Evolutionary conservation across 2,329 filamentous ascomycete genomes (phyloP).

Genomic region (Rachicladosporium sp.): DNA sequence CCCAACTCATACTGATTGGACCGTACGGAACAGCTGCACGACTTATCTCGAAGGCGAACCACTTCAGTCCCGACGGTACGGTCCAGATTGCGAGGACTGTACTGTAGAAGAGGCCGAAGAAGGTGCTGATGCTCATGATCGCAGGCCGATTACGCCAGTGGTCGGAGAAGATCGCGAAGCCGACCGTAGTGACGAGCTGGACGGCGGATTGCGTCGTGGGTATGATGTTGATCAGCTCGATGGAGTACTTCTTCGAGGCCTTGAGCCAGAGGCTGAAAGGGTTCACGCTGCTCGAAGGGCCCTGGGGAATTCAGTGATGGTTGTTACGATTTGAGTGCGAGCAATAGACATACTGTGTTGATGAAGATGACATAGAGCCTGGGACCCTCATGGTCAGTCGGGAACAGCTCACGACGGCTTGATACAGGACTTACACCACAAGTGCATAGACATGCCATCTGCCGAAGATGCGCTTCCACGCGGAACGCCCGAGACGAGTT

Average conservation of each 20-base stretch:
- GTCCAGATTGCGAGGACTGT: slow-evolving; percentile 37
- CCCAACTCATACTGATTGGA: slow-evolving; percentile 28
- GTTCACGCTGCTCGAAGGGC: neutral
- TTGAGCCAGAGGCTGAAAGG: slow-evolving; percentile 27
- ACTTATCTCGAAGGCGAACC: slow-evolving; percentile 21
- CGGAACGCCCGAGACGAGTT: neutral
- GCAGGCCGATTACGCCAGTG: slow-evolving; percentile 46
- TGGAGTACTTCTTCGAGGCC: slow-evolving; percentile 29
- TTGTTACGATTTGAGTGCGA: neutral
- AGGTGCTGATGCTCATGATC: slow-evolving; percentile 43
- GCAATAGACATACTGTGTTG: slow-evolving; percentile 27
- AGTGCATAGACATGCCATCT: slow-evolving; percentile 55
- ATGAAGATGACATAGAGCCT: slow-evolving; percentile 50
- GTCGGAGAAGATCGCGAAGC: slow-evolving; percentile 56
- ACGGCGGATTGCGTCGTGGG: slow-evolving; percentile 40
- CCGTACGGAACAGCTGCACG: slow-evolving; percentile 20
- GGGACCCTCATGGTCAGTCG: too few relatives aligned
- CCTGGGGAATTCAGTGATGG: neutral
- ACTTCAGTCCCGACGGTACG: slow-evolving; percentile 19
- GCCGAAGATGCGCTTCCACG: slow-evolving; percentile 35
- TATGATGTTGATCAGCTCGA: slow-evolving; percentile 45
- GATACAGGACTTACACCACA: slow-evolving; percentile 18
- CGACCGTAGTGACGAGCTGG: slow-evolving; percentile 46
- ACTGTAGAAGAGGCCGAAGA: slow-evolving; percentile 32
- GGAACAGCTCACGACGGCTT: too few relatives aligned